Base-by-base conservation (phyloP, 331 rosid genomes). In the Spiraea crenata region DNA sequence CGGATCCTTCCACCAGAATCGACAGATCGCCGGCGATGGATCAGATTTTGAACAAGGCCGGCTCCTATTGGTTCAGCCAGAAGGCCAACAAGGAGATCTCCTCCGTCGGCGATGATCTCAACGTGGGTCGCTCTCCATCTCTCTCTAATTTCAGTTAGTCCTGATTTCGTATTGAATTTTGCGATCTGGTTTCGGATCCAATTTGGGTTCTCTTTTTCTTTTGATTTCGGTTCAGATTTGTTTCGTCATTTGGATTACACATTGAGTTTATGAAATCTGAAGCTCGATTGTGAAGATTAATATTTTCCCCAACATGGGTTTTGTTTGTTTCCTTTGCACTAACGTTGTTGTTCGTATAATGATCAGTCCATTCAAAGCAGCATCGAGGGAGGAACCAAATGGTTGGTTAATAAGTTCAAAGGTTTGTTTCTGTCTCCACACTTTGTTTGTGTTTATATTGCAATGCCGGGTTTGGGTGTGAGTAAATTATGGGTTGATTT, bases 361-460 rank as follows among this genome's bases (percentile, higher is more conserved):
- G 39, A 58, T 57, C 73, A 91, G 99, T 91, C 99, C 19, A 46
- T 95, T 67, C 87, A 93, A 57, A 77, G 68, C 71, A 91, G 87
- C 67, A 81, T 95, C 41, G 89, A 83, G 81, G 97, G 84, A 57
- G 99, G 96, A 80, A 77, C 99, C 57, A 89, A 81, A 77, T 95
- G 99, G 99, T 59, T 95, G 78, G 95, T 95, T 75, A 91, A 86
- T 88, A 91, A 95, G 73, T 42, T 95, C 52, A 91, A 91, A 91
- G 99, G 99, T 93, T 65, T 74, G 90, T 77, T 63, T 76, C 31
- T 50, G n/a, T 14, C 69, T 48, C 51, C 41, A 44, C 50, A 39
- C 5, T 63, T 7, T 61, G 6, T 59, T 42, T 25, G 2, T 25
- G 20, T 3, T 70, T 42, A 9, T 15, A 14, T 57, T 54, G 52